These are phyloP conservation scores for Pichia pseudocactophila DNA, from an alignment of 805 yeast species.

Conservation along the genomic window DNA sequence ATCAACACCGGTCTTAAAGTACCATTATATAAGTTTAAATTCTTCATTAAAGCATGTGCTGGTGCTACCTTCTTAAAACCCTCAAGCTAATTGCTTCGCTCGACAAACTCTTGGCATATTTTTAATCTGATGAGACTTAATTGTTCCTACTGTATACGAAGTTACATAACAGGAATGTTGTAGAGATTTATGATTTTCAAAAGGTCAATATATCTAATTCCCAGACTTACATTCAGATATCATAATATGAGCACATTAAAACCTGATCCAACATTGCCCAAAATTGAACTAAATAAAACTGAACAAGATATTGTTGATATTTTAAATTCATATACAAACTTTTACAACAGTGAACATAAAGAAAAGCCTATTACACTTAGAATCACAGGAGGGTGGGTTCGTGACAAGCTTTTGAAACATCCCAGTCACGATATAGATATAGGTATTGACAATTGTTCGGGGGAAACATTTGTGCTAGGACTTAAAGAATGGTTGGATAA, in stretches of 20 bases:
- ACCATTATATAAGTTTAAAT: too few relatives aligned
- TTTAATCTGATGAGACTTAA: too few relatives aligned
- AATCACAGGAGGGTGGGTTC: conserved; percentile 97
- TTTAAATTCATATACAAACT: conserved; percentile 20
- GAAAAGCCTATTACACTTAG: conserved; percentile 36
- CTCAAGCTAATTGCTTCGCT: too few relatives aligned
- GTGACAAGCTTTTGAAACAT: conserved; percentile 81
- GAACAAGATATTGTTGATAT: conserved; percentile 21
- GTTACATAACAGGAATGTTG: too few relatives aligned
- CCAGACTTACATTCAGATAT: background rate
- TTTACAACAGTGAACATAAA: conserved; percentile 15
- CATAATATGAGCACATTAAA: background rate
- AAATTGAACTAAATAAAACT: conserved; percentile 15
- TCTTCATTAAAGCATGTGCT: too few relatives aligned
- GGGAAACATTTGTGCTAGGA: conserved; percentile 72
- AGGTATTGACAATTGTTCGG: conserved; percentile 77
- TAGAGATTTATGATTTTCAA: background rate
- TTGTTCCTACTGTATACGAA: too few relatives aligned
- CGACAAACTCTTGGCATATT: too few relatives aligned
- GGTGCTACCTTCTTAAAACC: too few relatives aligned
- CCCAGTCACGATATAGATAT: conserved; percentile 85
- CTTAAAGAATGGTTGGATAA: conserved; percentile 42
- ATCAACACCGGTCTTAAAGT: too few relatives aligned
- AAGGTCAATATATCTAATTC: background rate
- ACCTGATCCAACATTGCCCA: conserved; percentile 6